Percentiles rank a stretch among this genome's conserved stretches.
Conservation (phyloP, 1,284 basidiomycete genomes). For the Volvariella volvacea region DNA sequence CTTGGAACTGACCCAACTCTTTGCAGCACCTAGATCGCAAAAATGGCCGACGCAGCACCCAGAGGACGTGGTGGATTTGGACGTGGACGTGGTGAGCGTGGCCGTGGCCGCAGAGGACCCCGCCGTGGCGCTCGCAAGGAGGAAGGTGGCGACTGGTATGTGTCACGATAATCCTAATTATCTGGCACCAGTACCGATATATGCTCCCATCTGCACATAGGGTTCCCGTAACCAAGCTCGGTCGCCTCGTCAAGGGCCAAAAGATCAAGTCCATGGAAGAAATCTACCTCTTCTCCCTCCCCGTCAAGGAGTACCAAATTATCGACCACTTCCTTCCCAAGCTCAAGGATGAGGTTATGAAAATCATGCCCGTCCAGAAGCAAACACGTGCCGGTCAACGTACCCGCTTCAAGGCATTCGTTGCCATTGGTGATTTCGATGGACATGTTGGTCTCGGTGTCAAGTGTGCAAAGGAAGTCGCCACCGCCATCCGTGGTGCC, state of each 20-base stretch:
- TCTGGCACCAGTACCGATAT: not conserved
- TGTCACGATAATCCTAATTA: constrained; percentile 12
- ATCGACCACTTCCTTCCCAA: constrained; percentile 97
- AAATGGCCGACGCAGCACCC: constrained; percentile 76
- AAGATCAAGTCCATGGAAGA: constrained; percentile 99
- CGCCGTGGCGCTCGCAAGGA: constrained; percentile 97
- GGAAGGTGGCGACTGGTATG: constrained; percentile 99
- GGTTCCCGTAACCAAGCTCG: constrained; percentile 98
- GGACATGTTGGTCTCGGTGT: constrained; percentile 99
- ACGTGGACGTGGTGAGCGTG: constrained; percentile 83
- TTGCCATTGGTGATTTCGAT: constrained; percentile 98
- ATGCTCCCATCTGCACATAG: constrained; percentile 30
- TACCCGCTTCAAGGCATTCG: constrained; percentile 99
- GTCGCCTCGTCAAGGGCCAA: constrained; percentile 98
- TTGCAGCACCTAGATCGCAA: constrained; percentile 14
- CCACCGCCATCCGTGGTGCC: constrained; percentile 97
- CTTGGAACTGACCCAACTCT: constrained; percentile 13
- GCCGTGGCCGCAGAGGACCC: constrained; percentile 83
- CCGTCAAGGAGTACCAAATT: constrained; percentile 98
- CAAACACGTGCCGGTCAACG: constrained; percentile 99
- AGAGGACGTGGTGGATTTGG: constrained; percentile 83
- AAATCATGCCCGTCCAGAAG: constrained; percentile 99
- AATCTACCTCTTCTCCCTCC: constrained; percentile 99
- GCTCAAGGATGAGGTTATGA: constrained; percentile 99
- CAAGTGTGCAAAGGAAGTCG: constrained; percentile 99